Base-by-base conservation (phyloP, 2,329 filamentous ascomycete species). In the Ascochyta pisi region DNA sequence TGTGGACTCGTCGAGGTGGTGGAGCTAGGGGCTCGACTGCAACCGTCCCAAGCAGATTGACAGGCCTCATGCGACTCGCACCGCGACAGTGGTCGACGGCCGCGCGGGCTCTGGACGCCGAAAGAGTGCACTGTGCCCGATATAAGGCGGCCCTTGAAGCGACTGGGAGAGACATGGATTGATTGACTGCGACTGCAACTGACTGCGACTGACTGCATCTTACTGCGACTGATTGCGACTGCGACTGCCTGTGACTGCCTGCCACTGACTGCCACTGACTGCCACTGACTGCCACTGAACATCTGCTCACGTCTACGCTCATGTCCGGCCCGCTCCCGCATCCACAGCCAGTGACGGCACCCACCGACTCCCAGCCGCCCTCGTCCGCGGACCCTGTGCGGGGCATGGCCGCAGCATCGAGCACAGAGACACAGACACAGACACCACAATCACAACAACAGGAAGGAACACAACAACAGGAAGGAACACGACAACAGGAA, bases 251-350 rank as follows among this genome's bases (percentile, higher is more conserved):
- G 6, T 3, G 27, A n/a, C n/a, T n/a, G n/a, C n/a, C n/a, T n/a
- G n/a, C n/a, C n/a, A n/a, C n/a, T n/a, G n/a, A n/a, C n/a, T n/a
- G n/a, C n/a, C n/a, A 8, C 27, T 29, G 27, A 4, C 15, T 34
- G 5, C 4, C 3, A 15, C 39, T n/a, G 15, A 7, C 24, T 12
- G 19, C 15, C 19, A 19, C 19, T 19, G 19, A 19, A 19, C 19
- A 19, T 19, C 6, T 16, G 33, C 23, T n/a, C 35, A 8, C 19
- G 19, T 19, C 19, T 19, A 19, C 19, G 19, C 19, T 27, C 37
- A 63, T 64, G 61, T 56, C 59, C 23, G 45, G 45, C 1, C 34
- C 45, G 45, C 10, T 9, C 34, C 34, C 23, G n/a, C 35, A 41
- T 5, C 37, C 37, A 23, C 37, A 19, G 34, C 34, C 34, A 16